phyloP scores from a whole-genome alignment of 495 filamentous ascomycete genomes.

The Chaetomium tenue region DNA sequence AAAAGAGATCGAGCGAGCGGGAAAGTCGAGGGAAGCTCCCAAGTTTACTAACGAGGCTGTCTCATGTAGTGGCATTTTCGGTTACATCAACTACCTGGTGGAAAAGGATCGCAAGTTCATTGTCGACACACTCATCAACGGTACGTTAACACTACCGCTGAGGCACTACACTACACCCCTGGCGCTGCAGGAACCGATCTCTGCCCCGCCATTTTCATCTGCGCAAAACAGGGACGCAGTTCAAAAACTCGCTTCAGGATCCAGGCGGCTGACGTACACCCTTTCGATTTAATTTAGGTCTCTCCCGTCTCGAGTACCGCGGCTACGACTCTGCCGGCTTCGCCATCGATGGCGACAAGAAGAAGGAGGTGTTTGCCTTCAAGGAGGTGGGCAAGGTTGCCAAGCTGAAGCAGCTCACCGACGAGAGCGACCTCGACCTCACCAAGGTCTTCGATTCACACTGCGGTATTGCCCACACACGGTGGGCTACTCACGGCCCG shows the following conservation, averaged over 20 bases:
- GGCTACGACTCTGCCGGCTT: constrained; percentile 97
- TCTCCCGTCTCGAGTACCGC: constrained; percentile 87
- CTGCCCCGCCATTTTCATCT: constrained; percentile 26
- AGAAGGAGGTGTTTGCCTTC: constrained; percentile 94
- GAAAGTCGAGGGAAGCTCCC: background rate
- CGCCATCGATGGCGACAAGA: constrained; percentile 96
- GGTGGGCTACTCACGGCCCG: constrained; percentile 96
- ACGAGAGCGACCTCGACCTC: constrained; percentile 74
- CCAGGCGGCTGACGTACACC: constrained; percentile 27
- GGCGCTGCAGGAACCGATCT: constrained; percentile 11
- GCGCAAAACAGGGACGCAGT: constrained; percentile 22
- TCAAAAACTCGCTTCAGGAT: background rate
- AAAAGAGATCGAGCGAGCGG: constrained; percentile 3
- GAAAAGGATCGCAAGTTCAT: constrained; percentile 96
- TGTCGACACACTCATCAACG: constrained; percentile 93
- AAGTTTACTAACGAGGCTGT: constrained; percentile 12
- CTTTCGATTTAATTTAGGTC: constrained; percentile 49
- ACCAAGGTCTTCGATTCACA: constrained; percentile 94
- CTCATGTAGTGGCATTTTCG: constrained; percentile 87
- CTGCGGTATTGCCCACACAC: constrained; percentile 95
- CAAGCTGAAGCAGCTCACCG: constrained; percentile 90
- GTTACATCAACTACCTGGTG: constrained; percentile 89
- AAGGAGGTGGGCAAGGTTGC: constrained; percentile 99
- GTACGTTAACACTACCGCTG: constrained; percentile 43
- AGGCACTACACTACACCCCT: background rate